Evolutionary conservation across 495 filamentous ascomycete species (phyloP).

Genomic region (Opeltia flavorubescens): DNA sequence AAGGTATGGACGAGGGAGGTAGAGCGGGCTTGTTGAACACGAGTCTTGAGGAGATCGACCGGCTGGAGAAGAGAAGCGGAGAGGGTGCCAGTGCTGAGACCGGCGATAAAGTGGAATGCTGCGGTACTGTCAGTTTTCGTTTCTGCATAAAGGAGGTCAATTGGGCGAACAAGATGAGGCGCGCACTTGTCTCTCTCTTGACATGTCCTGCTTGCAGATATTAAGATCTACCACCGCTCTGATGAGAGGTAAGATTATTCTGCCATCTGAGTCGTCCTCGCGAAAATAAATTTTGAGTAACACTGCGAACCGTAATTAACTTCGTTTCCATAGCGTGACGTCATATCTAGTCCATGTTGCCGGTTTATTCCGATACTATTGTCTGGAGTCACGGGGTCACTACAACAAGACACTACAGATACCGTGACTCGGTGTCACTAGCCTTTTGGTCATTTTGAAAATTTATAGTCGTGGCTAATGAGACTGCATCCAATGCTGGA

Average conservation of each 20-base stretch:
- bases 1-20: conserved; percentile 56
- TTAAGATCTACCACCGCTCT: background rate
- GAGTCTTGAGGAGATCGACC: conserved; percentile 88
- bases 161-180: conserved; percentile 8
- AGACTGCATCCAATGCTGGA: too few species aligned
- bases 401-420: too few species aligned
- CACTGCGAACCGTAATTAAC: too few species aligned
- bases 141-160: background rate
- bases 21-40: conserved; percentile 64
- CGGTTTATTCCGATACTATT: too few species aligned
- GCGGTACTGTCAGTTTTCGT: background rate
- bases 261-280: background rate
- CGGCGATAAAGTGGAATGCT: conserved; percentile 76
- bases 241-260: background rate
- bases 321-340: too few species aligned
- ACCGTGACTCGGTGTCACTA: too few species aligned
- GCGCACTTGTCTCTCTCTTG: conserved; percentile 7
- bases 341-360: too few species aligned
- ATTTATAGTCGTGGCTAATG: too few species aligned
- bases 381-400: too few species aligned
- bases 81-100: conserved; percentile 70
- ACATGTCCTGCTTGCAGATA: conserved; percentile 6
- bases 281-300: too few species aligned
- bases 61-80: conserved; percentile 86
- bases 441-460: too few species aligned